Evolutionary conservation across 805 yeast genomes (phyloP).

Genomic region (Clavispora phyllophila): DNA sequence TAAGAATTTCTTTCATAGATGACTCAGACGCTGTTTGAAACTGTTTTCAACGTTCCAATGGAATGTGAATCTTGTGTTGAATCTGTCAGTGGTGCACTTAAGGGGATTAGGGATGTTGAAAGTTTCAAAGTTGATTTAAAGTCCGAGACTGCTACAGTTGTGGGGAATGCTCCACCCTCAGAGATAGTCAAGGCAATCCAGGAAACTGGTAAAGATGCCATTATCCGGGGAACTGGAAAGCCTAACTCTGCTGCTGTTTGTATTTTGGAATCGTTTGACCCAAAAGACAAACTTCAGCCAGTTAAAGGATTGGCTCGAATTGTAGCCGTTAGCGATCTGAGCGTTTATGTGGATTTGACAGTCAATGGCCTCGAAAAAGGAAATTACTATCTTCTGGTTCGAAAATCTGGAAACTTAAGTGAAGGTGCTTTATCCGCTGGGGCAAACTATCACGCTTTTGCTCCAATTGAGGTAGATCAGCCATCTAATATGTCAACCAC

Average conservation of each 20-base stretch:
- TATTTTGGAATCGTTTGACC: constrained; percentile 69
- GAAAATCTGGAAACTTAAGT: constrained; percentile 72
- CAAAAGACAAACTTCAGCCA: constrained; percentile 43
- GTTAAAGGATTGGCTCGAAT: constrained; percentile 86
- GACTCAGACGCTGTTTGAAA: constrained; percentile 33
- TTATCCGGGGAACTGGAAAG: constrained; percentile 84
- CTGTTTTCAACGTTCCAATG: constrained; percentile 83
- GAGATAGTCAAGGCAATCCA: constrained; percentile 63
- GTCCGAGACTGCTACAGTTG: constrained; percentile 59
- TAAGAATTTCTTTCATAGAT: neutral
- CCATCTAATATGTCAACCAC: constrained; percentile 24
- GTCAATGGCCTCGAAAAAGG: constrained; percentile 67
- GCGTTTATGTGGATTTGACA: constrained; percentile 69
- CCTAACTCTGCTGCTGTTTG: constrained; percentile 90
- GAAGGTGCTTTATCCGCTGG: constrained; percentile 70
- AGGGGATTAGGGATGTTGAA: constrained; percentile 45
- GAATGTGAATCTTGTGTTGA: constrained; percentile 70
- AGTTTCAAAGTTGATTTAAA: constrained; percentile 52
- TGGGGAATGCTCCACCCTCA: constrained; percentile 75
- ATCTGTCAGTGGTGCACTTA: constrained; percentile 51
- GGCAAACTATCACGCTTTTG: constrained; percentile 38
- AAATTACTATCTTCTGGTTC: constrained; percentile 62
- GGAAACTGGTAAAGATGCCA: constrained; percentile 78
- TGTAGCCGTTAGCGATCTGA: constrained; percentile 55
- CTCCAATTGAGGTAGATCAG: constrained; percentile 29